Evolutionary conservation across 495 filamentous ascomycete species (phyloP), one percentile per base, ranked within the genome.

Genomic region (Penicillium manginii): DNA sequence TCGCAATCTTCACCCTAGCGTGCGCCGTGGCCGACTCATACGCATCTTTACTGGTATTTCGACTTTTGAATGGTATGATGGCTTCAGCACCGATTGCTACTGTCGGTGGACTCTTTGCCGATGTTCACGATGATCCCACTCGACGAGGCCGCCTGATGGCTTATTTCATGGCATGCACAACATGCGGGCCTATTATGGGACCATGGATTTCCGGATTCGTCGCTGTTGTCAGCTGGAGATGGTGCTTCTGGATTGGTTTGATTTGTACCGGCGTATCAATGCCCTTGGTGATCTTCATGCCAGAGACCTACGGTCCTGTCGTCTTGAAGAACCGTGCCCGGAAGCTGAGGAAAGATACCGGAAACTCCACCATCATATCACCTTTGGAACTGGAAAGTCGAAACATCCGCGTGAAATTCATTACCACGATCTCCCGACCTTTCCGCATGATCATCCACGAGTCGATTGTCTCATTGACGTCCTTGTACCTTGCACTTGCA

Each of bases 31-130:
- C 89, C 14, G 83, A 86, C 2, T 86, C 79, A 18, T 91, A 84
- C 76, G 68, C 84, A 0, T 76, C 80, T 0, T 77, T 92, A 37
- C 73, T 91, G 3, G 66, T 91, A 3, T 90, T 93, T 58, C 78
- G 90, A 22, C 73, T 90, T 8, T 61, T 91, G 4, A 78, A 79
- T 14, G 89, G 90, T 12, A 78, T 87, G 35, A 82, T 76, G 60
- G 89, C 87, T 7, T 85, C 82, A 17, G 81, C 82, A 42, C 87
- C 89, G 3, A 88, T 91, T 48, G 80, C 85, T 6, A 80, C 89
- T n/a, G 82, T 87, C 4, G 85, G 86, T 0, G 90, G 89, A 5
- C 71, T 90, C 4, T 88, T 86, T 60, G 88, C 89, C 3, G 90
- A 93, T 71, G 81, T 91, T 0, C 84, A 83, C 56, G 75, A 78